Percentiles rank a stretch among this genome's conserved stretches.
These are phyloP conservation scores for Dryas alaskensis DNA, from an alignment of 306 rosid species.

Conservation along the genomic window DNA sequence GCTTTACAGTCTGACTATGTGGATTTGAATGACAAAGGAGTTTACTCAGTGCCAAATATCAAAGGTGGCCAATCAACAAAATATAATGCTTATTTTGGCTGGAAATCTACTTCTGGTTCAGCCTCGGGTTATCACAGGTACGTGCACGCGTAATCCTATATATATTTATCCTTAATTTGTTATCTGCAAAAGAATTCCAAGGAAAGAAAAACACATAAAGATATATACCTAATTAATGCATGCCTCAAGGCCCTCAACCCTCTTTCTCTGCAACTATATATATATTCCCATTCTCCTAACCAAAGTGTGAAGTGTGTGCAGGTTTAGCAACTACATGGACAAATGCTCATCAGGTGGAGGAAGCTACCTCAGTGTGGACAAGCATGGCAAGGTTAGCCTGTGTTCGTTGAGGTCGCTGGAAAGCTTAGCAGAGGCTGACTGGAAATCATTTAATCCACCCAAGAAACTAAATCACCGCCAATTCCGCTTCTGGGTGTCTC, in stretches of 20 bases:
- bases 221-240: too few species aligned
- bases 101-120: slow-evolving; percentile 41
- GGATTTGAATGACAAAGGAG: slow-evolving; percentile 26
- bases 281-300: neutral
- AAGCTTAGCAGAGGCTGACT: slow-evolving; percentile 34
- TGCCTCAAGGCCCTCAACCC: slow-evolving; percentile 7
- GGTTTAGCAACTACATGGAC: slow-evolving; percentile 47
- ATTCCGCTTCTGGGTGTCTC: slow-evolving; percentile 35
- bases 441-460: slow-evolving; percentile 38
- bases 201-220: neutral
- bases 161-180: neutral
- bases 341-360: slow-evolving; percentile 32
- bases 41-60: slow-evolving; percentile 35
- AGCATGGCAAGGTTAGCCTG: slow-evolving; percentile 33
- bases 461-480: slow-evolving; percentile 19
- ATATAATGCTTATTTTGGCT: slow-evolving; percentile 37
- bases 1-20: slow-evolving; percentile 40
- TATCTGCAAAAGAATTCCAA: neutral
- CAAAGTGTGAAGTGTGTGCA: neutral
- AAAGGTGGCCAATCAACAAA: slow-evolving; percentile 34
- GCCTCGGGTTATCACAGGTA: slow-evolving; percentile 39
- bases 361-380: slow-evolving; percentile 39
- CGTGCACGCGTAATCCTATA: neutral
- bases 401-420: slow-evolving; percentile 25
- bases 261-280: neutral